These are phyloP conservation scores for Penicillium canescens DNA, from an alignment of 495 filamentous ascomycete genomes.

Conservation along the genomic window DNA sequence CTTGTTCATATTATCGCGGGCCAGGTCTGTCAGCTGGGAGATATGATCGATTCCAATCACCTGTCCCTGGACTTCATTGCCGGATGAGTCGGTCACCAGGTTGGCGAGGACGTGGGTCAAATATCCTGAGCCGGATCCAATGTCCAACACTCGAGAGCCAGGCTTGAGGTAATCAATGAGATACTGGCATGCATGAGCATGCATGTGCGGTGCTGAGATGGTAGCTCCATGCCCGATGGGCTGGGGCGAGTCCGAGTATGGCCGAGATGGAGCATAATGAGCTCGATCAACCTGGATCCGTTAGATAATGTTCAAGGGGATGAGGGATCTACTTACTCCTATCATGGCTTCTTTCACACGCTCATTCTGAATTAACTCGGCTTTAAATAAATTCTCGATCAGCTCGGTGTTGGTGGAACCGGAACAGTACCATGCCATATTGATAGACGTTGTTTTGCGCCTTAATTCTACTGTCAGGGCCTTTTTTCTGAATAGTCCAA, in stretches of 20 bases:
- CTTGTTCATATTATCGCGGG: conserved; percentile 72
- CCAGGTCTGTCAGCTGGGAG: conserved; percentile 68
- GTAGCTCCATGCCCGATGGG: conserved; percentile 84
- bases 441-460: conserved; percentile 18
- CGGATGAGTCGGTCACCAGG: conserved; percentile 57
- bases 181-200: conserved; percentile 74
- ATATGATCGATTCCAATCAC: conserved; percentile 93
- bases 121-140: conserved; percentile 90
- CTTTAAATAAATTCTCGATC: conserved; percentile 72
- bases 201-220: conserved; percentile 97
- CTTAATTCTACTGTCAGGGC: neutral
- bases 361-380: conserved; percentile 69
- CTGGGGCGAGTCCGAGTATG: conserved; percentile 92
- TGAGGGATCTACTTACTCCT: conserved; percentile 49
- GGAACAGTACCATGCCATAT: conserved; percentile 91
- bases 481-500: neutral
- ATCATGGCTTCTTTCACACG: conserved; percentile 78
- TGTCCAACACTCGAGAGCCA: conserved; percentile 69
- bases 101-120: conserved; percentile 87
- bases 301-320: neutral
- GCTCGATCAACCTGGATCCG: conserved; percentile 77
- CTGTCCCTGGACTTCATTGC: conserved; percentile 40
- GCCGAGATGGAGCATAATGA: conserved; percentile 69
- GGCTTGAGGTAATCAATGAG: conserved; percentile 61
- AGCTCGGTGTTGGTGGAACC: conserved; percentile 76